Evolutionary conservation across 2,329 filamentous ascomycete species (phyloP).

Genomic region (Trichoderma oligosporum): DNA sequence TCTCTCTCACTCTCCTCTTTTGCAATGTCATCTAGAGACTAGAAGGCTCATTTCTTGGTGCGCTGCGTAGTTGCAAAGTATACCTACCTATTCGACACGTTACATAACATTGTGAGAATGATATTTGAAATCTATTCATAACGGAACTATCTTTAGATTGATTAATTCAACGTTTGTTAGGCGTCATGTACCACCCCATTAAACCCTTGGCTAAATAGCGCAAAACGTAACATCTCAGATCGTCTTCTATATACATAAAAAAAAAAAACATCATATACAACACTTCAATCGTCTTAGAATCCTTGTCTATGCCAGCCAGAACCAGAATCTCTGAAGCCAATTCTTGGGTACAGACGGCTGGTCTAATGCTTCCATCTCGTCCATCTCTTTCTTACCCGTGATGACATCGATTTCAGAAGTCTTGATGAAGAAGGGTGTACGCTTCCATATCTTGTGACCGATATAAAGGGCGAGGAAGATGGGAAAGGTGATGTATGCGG

Average conservation of each 20-base stretch:
- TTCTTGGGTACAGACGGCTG: conserved; percentile 48
- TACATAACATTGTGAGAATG: too few species aligned
- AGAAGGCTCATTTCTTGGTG: too few species aligned
- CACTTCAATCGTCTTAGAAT: not conserved
- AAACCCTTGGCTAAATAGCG: not conserved
- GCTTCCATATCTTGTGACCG: conserved; percentile 54
- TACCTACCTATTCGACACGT: too few species aligned
- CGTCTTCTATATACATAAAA: conserved; percentile 3
- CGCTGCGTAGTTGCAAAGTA: too few species aligned
- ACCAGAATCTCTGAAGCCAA: conserved; percentile 51
- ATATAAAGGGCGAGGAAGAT: conserved; percentile 59
- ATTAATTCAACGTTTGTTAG: too few species aligned
- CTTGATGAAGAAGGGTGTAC: conserved; percentile 43
- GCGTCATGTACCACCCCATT: not conserved
- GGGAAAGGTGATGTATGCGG: conserved; percentile 59
- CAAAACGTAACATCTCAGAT: not conserved
- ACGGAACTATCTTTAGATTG: too few species aligned
- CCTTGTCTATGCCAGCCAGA: conserved; percentile 47
- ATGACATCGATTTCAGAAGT: conserved; percentile 51
- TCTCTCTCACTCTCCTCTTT: too few species aligned
- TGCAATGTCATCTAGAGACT: too few species aligned
- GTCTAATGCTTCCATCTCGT: conserved; percentile 51
- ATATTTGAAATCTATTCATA: too few species aligned
- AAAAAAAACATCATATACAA: not conserved
- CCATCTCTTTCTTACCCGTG: conserved; percentile 60